These are phyloP conservation scores for Verticillium longisporum DNA, from an alignment of 2,329 filamentous ascomycete species.

Conservation along the genomic window DNA sequence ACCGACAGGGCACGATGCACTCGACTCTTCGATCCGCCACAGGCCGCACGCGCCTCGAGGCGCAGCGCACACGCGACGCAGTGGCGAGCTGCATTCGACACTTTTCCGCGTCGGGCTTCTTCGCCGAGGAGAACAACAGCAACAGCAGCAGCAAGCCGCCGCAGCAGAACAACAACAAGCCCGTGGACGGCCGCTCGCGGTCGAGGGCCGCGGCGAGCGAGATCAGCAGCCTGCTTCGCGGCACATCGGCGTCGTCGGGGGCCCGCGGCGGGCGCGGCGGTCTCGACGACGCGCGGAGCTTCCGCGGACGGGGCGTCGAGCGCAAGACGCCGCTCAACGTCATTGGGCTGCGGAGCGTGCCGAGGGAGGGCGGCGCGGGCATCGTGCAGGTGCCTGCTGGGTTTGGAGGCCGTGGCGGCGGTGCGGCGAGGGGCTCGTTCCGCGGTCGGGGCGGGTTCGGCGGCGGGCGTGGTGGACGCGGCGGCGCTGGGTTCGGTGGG, in stretches of 20 bases:
- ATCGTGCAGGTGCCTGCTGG: constrained; percentile 8
- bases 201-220: constrained; percentile 24
- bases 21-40: constrained; percentile 30
- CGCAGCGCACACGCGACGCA: constrained; percentile 21
- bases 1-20: constrained; percentile 21
- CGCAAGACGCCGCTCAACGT: constrained; percentile 21
- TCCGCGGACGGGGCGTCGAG: neutral
- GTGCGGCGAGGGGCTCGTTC: too few species aligned
- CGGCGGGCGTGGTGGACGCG: too few species aligned
- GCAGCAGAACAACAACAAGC: constrained; percentile 1
- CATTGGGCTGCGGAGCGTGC: constrained; percentile 31
- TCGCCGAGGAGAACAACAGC: constrained; percentile 16
- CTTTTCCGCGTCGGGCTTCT: constrained; percentile 31
- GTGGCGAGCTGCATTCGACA: constrained; percentile 25
- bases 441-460: too few species aligned
- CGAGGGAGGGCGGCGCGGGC: constrained; percentile 7
- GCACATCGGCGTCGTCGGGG: neutral
- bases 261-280: constrained; percentile 4
- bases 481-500: too few species aligned
- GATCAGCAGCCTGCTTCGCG: constrained; percentile 22
- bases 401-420: too few species aligned
- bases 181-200: constrained; percentile 16
- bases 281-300: constrained; percentile 1
- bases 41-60: constrained; percentile 25
- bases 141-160: neutral